A percentile compares a stretch with the other conserved stretches of the same genome.
phyloP scores from a whole-genome alignment of 768 basidiomycete genomes.

The Polyporus arcularius region DNA sequence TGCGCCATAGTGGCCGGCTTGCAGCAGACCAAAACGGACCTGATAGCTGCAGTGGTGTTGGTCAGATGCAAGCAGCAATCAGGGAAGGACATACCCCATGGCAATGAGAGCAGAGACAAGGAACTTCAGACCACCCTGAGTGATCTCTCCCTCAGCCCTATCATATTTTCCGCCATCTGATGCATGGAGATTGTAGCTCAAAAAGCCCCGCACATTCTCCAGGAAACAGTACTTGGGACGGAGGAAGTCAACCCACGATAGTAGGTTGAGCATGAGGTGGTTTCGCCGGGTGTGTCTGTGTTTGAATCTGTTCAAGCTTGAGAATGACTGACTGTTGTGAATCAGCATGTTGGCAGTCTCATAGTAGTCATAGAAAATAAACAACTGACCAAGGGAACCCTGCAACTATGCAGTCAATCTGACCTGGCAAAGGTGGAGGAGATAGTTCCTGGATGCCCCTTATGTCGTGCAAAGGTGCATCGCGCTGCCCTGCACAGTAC shows the following conservation, averaged over 20 bases:
- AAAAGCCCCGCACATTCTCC: constrained; percentile 52
- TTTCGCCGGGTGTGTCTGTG: constrained; percentile 67
- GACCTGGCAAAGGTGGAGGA: constrained; percentile 51
- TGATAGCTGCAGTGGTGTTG: constrained; percentile 40
- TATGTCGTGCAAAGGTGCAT: constrained; percentile 35
- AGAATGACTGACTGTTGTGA: constrained; percentile 66
- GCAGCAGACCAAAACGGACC: constrained; percentile 42
- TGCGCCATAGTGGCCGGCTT: constrained; percentile 50
- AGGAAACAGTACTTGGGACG: constrained; percentile 45
- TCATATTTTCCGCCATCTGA: constrained; percentile 37
- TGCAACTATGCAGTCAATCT: constrained; percentile 62
- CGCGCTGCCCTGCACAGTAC: constrained; percentile 36
- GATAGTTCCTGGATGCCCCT: constrained; percentile 37
- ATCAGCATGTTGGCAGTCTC: not conserved
- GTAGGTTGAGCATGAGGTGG: constrained; percentile 62
- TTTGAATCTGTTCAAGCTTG: constrained; percentile 68
- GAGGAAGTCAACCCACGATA: constrained; percentile 46
- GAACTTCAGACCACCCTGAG: constrained; percentile 74
- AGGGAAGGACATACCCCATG: constrained; percentile 52
- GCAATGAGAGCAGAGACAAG: constrained; percentile 59
- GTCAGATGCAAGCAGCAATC: not conserved
- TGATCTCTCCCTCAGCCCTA: constrained; percentile 60
- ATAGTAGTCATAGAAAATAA: not conserved
- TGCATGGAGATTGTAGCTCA: constrained; percentile 41
- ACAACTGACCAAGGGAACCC: constrained; percentile 73